These are phyloP conservation scores for Phytophthora agathidicida DNA, from an alignment of 352 stramenopile species.

Conservation along the genomic window DNA sequence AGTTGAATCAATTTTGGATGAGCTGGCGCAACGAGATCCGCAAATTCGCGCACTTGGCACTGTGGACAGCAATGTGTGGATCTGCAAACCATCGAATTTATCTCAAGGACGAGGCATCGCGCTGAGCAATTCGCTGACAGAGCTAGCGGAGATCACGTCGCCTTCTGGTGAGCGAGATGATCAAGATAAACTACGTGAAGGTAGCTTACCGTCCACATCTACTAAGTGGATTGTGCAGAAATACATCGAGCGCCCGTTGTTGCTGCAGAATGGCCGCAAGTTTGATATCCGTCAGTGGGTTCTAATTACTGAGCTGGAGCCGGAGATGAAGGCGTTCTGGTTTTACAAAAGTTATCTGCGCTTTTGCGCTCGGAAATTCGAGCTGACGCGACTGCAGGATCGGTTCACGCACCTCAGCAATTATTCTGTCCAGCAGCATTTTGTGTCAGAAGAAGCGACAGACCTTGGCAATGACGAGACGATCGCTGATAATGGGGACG, in stretches of 20 bases:
- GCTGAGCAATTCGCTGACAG: constrained; percentile 46
- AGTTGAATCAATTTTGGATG: constrained; percentile 20
- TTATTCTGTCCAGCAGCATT: constrained; percentile 84
- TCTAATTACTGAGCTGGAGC: constrained; percentile 66
- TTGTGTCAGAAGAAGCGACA: not conserved
- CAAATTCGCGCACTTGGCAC: constrained; percentile 47
- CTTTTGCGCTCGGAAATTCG: constrained; percentile 71
- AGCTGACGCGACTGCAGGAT: constrained; percentile 50
- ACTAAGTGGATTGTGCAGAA: constrained; percentile 81
- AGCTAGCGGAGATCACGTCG: constrained; percentile 27
- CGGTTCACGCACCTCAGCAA: constrained; percentile 83
- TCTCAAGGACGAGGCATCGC: constrained; percentile 78
- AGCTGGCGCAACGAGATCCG: constrained; percentile 37
- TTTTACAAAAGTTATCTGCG: constrained; percentile 77
- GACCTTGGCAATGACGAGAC: not conserved
- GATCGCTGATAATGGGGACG: not conserved
- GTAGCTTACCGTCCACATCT: not conserved
- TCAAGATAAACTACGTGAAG: not conserved
- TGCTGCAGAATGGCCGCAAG: constrained; percentile 63
- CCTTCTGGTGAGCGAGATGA: not conserved
- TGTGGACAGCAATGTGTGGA: constrained; percentile 63
- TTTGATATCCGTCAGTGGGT: constrained; percentile 91
- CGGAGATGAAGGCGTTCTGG: constrained; percentile 63
- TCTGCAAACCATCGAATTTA: constrained; percentile 79
- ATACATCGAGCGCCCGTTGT: constrained; percentile 83